Conservation (phyloP, 2,329 filamentous ascomycete species). For the Chaetomium olivaceum region DNA sequence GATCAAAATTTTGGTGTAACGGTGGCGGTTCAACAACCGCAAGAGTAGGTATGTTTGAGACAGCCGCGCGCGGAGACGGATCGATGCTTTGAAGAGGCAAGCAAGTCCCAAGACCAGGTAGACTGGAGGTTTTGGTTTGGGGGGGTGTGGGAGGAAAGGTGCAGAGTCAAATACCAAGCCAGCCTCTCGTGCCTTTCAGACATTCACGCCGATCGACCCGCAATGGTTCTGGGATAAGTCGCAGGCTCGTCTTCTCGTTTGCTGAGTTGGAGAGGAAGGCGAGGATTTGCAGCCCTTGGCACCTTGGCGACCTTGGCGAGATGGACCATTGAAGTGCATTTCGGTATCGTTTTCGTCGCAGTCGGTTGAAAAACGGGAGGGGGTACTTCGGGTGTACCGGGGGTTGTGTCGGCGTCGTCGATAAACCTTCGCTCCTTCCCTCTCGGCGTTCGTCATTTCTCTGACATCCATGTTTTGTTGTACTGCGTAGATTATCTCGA, state of each 20-base stretch:
- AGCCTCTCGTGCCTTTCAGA: not conserved
- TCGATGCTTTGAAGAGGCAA: not conserved
- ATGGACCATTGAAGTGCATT: not conserved
- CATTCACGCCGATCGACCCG: not conserved
- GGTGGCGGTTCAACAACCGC: not conserved
- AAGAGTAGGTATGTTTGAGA: not conserved
- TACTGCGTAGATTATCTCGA: too few species aligned
- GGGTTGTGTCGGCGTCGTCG: not conserved
- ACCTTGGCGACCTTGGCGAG: constrained; percentile 25
- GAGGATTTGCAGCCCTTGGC: constrained; percentile 24
- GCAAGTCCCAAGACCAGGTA: too few species aligned
- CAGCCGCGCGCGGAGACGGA: too few species aligned
- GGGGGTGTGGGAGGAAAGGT: not conserved
- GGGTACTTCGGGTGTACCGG: not conserved
- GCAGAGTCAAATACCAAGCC: not conserved
- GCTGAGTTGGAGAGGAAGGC: constrained; percentile 12
- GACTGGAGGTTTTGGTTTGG: not conserved
- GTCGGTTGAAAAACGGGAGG: not conserved
- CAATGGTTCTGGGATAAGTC: too few species aligned
- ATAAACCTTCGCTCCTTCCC: not conserved
- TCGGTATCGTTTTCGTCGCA: constrained; percentile 18
- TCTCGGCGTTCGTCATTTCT: not conserved
- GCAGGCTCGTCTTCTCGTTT: constrained; percentile 8
- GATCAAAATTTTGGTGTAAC: too few species aligned
- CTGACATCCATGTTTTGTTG: not conserved